Evolutionary conservation across 2,329 filamentous ascomycete species (phyloP).

Genomic region (Penicillium sp.): DNA sequence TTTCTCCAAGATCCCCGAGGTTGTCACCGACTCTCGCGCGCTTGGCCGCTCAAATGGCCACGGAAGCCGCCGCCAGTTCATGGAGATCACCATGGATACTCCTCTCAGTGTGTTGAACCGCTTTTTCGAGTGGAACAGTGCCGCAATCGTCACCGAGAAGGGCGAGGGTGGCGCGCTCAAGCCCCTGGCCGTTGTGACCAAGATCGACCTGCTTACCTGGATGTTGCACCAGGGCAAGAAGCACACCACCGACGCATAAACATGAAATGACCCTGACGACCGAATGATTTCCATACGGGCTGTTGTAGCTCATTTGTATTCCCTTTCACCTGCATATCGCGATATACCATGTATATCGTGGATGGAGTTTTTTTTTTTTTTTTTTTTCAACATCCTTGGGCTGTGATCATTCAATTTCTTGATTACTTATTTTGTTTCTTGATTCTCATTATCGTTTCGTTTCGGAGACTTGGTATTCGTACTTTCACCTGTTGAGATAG

Average conservation of each 20-base stretch:
- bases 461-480: neutral
- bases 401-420: neutral
- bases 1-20: slow-evolving; percentile 79
- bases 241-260: slow-evolving; percentile 10
- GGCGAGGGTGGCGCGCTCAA: slow-evolving; percentile 57
- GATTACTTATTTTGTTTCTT: too few relatives aligned
- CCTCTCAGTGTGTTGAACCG: slow-evolving; percentile 74
- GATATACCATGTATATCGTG: slow-evolving; percentile 3
- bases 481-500: slow-evolving; percentile 4
- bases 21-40: slow-evolving; percentile 79
- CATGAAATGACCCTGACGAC: slow-evolving; percentile 1
- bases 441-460: too few relatives aligned
- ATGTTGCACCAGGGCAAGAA: slow-evolving; percentile 62
- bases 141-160: slow-evolving; percentile 84
- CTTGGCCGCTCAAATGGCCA: slow-evolving; percentile 39
- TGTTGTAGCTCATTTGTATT: neutral
- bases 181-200: slow-evolving; percentile 86
- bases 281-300: neutral
- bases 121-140: slow-evolving; percentile 98
- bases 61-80: slow-evolving; percentile 59
- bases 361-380: slow-evolving; percentile 9
- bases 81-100: slow-evolving; percentile 90
- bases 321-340: slow-evolving; percentile 10
- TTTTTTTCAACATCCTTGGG: slow-evolving; percentile 15
- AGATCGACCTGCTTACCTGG: slow-evolving; percentile 91